Evolutionary conservation across 139 green algal genomes (phyloP).

Genomic region (Trebouxia sp.): DNA sequence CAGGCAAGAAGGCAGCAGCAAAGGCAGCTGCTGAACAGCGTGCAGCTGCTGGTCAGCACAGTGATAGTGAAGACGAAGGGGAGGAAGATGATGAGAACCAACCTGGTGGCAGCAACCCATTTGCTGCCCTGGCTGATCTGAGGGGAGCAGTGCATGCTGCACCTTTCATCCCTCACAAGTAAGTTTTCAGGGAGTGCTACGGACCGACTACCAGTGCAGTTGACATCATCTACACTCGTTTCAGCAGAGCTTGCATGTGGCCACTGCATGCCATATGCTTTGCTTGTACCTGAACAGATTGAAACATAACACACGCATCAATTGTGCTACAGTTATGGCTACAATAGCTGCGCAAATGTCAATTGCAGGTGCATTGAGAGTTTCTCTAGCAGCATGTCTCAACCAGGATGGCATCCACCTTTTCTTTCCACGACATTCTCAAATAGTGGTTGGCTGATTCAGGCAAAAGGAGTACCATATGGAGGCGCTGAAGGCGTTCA

Average conservation of each 20-base stretch:
- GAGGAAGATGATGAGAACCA: neutral
- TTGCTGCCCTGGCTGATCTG: slow-evolving; percentile 4
- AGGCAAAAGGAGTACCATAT: neutral
- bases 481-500: neutral
- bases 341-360: no score
- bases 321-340: no score
- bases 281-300: no score
- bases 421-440: neutral
- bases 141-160: neutral
- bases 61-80: neutral
- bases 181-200: no score
- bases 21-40: neutral
- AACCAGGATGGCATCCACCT: no score
- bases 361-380: no score
- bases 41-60: neutral
- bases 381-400: no score
- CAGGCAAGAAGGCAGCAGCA: slow-evolving; percentile 12
- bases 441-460: neutral
- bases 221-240: no score
- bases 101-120: neutral
- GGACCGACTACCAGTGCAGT: no score
- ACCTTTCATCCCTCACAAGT: slow-evolving; percentile 7
- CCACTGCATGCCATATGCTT: no score
- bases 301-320: no score
- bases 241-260: no score